Percentiles rank a stretch among this genome's conserved stretches.
Conservation (phyloP, 345 rosid genomes). For the Streptanthus diversifolius region DNA sequence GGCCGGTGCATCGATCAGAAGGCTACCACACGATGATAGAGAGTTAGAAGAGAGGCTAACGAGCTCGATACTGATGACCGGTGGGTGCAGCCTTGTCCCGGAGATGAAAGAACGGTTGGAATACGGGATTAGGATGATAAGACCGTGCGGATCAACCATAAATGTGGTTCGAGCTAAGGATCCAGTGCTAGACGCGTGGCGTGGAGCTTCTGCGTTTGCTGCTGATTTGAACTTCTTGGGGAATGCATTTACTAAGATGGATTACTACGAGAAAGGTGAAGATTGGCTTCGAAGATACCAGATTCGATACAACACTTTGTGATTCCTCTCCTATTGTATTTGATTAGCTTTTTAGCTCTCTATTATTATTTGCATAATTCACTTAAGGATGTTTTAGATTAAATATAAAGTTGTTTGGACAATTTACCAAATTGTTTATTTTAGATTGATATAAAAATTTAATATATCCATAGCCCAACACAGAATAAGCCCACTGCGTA, state of each 20-base stretch:
- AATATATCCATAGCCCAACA: conserved; percentile 10
- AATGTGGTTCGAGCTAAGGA: conserved; percentile 61
- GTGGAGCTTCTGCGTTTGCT: conserved; percentile 85
- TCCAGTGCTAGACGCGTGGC: conserved; percentile 93
- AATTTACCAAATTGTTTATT: too few relatives aligned
- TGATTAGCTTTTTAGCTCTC: not conserved
- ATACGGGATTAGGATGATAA: conserved; percentile 72
- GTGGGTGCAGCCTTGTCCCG: conserved; percentile 69
- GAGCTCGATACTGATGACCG: conserved; percentile 68
- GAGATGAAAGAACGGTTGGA: conserved; percentile 72
- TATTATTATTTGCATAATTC: not conserved
- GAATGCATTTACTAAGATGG: conserved; percentile 63
- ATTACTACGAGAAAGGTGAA: conserved; percentile 86
- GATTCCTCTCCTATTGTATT: not conserved
- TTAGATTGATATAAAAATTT: too few relatives aligned
- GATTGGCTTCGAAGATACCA: conserved; percentile 87
- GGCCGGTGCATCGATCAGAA: conserved; percentile 69
- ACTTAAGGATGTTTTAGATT: not conserved
- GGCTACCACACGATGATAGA: conserved; percentile 46
- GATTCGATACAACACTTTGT: conserved; percentile 40
- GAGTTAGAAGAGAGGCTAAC: conserved; percentile 60
- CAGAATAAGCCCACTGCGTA: conserved; percentile 10
- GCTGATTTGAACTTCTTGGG: conserved; percentile 47
- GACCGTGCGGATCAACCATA: conserved; percentile 75
- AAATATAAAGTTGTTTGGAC: not conserved